Evolutionary conservation across 441 rosid genomes (phyloP).

Genomic region (Euphorbia celastroides): DNA sequence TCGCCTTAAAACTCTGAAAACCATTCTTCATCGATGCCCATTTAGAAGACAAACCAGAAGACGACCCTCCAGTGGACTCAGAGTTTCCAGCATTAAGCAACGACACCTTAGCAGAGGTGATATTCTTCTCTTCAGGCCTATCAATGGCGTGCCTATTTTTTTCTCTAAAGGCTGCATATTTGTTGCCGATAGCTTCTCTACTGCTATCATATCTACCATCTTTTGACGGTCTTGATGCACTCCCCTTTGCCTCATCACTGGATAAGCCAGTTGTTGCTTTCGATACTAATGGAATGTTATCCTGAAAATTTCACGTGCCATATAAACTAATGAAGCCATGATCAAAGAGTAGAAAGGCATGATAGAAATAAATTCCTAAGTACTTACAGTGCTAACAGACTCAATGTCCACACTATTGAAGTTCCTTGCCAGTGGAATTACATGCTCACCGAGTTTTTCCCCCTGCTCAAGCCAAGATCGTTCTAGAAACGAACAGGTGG

Average conservation of each 20-base stretch:
- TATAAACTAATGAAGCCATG: constrained; percentile 5
- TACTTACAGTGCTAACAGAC: constrained; percentile 48
- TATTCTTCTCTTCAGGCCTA: constrained; percentile 48
- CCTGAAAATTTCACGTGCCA: constrained; percentile 38
- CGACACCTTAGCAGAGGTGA: constrained; percentile 73
- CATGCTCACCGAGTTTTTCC: constrained; percentile 77
- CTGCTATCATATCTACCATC: constrained; percentile 26
- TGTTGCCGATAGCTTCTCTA: constrained; percentile 67
- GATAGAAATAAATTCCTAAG: too few species aligned
- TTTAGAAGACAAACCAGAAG: constrained; percentile 55
- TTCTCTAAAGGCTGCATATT: constrained; percentile 82
- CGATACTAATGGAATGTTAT: constrained; percentile 55
- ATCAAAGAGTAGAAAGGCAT: too few species aligned
- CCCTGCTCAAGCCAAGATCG: constrained; percentile 93
- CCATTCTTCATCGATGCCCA: constrained; percentile 88
- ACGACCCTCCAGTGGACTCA: constrained; percentile 39
- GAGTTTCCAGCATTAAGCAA: constrained; percentile 52
- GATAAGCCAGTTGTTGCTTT: constrained; percentile 42
- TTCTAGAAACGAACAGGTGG: constrained; percentile 33
- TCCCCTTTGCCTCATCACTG: constrained; percentile 33
- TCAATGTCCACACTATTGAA: constrained; percentile 71
- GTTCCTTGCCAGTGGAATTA: constrained; percentile 86
- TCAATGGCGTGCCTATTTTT: constrained; percentile 48
- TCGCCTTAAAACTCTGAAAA: constrained; percentile 80
- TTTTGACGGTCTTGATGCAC: constrained; percentile 8